phyloP scores from a whole-genome alignment of 257 asterid genomes.

The Solanum clarkiae region DNA sequence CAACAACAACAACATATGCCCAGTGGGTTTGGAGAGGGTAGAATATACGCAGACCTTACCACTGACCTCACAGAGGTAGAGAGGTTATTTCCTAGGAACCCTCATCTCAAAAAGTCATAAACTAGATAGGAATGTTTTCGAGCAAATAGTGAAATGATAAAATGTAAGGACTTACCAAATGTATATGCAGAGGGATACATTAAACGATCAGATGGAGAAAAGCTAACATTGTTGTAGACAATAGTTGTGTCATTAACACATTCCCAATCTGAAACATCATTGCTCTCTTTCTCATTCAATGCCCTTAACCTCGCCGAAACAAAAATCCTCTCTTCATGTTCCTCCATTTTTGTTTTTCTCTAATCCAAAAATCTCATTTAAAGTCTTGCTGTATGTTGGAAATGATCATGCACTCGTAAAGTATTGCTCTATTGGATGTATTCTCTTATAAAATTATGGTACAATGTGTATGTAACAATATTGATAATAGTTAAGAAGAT shows the following conservation, averaged over 20 bases:
- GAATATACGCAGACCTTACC: too few relatives aligned
- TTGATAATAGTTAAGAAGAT: not conserved
- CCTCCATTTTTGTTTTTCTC: slow-evolving; percentile 10
- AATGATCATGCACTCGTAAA: not conserved
- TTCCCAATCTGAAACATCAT: slow-evolving; percentile 57
- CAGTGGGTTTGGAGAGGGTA: too few relatives aligned
- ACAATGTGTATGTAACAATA: not conserved
- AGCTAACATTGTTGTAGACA: slow-evolving; percentile 41
- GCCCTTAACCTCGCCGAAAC: slow-evolving; percentile 82
- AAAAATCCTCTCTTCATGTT: slow-evolving; percentile 75
- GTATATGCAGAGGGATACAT: slow-evolving; percentile 49
- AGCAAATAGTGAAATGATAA: not conserved
- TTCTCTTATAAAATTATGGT: not conserved
- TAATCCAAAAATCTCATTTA: not conserved
- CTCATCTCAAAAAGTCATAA: too few relatives aligned
- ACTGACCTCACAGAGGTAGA: too few relatives aligned
- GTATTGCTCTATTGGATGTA: not conserved
- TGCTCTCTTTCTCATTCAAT: slow-evolving; percentile 45
- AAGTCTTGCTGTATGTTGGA: not conserved
- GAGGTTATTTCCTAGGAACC: too few relatives aligned
- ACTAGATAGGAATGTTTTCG: not conserved
- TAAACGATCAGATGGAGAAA: slow-evolving; percentile 42
- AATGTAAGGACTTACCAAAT: slow-evolving; percentile 39
- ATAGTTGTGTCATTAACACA: slow-evolving; percentile 66
- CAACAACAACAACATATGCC: too few relatives aligned